phyloP scores from a whole-genome alignment of 495 filamentous ascomycete genomes.

The Trichoderma asperelloides region DNA sequence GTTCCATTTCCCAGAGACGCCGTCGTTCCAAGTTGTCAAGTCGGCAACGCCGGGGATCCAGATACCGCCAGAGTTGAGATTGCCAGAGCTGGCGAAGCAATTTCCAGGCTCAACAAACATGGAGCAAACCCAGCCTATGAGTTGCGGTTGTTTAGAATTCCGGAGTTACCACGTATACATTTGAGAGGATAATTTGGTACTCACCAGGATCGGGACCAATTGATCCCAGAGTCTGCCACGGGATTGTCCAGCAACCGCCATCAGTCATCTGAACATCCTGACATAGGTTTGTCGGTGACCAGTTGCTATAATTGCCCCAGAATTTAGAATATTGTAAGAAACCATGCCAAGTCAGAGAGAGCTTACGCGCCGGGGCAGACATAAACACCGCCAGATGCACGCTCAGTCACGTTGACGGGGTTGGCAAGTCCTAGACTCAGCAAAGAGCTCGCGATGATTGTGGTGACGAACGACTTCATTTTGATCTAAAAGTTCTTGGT shows the following conservation, averaged over 20 bases:
- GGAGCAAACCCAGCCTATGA: not conserved
- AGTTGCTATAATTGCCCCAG: not conserved
- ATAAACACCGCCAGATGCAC: not conserved
- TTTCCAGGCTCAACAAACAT: not conserved
- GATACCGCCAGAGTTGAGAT: conserved; percentile 1
- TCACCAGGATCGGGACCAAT: not conserved
- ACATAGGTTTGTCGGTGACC: not conserved
- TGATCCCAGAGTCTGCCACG: conserved; percentile 1
- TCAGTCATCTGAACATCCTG: not conserved
- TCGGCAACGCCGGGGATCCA: not conserved
- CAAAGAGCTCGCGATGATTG: not conserved
- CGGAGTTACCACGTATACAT: not conserved
- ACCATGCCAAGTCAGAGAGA: not conserved
- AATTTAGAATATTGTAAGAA: not conserved
- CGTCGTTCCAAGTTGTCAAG: not conserved
- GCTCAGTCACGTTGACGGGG: no score
- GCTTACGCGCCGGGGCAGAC: not conserved
- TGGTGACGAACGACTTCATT: not conserved
- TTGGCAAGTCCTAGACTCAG: not conserved
- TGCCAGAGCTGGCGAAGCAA: not conserved
- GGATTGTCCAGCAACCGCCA: not conserved
- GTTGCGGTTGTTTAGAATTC: not conserved
- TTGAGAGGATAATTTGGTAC: not conserved
- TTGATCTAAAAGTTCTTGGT: not conserved
- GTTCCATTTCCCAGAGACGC: not conserved